These are phyloP conservation scores for Sarcocystis neurona DNA, from an alignment of 169 alveolate species.

Conservation along the genomic window DNA sequence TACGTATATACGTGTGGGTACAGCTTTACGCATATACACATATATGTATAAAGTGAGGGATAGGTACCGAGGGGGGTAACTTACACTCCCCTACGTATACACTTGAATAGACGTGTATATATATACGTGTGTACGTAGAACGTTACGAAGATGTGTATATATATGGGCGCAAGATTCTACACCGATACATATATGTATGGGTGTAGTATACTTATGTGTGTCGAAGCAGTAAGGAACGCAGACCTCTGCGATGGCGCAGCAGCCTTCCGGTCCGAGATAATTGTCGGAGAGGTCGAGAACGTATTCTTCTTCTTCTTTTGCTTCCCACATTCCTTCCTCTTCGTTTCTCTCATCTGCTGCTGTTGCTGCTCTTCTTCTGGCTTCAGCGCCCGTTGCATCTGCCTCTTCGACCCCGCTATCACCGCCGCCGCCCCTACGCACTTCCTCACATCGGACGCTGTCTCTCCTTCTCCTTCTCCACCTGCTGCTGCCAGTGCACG, in stretches of 20 bases:
- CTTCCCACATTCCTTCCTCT: background rate
- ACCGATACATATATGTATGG: background rate
- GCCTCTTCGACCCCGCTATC: too few relatives aligned
- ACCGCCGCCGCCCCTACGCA: too few relatives aligned
- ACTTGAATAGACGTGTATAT: background rate
- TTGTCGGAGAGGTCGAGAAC: constrained; percentile 22
- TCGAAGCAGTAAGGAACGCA: too few relatives aligned
- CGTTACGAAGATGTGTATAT: too few relatives aligned
- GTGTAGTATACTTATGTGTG: background rate
- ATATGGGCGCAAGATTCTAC: too few relatives aligned
- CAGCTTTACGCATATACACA: background rate
- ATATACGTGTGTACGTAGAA: background rate
- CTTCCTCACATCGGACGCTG: too few relatives aligned
- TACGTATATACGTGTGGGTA: background rate
- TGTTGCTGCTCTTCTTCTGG: too few relatives aligned
- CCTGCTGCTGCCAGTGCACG: too few relatives aligned
- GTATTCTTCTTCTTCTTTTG: background rate
- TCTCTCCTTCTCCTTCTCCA: too few relatives aligned
- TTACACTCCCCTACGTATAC: background rate
- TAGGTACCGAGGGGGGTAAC: background rate
- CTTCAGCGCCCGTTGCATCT: too few relatives aligned
- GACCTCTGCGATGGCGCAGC: constrained; percentile 41
- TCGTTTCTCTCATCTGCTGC: background rate
- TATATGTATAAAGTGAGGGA: background rate
- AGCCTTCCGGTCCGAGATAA: constrained; percentile 2